Evolutionary conservation across 257 asterid species (phyloP), one percentile per base, ranked within the genome.

Genomic region (Cynanchum wilfordii): DNA sequence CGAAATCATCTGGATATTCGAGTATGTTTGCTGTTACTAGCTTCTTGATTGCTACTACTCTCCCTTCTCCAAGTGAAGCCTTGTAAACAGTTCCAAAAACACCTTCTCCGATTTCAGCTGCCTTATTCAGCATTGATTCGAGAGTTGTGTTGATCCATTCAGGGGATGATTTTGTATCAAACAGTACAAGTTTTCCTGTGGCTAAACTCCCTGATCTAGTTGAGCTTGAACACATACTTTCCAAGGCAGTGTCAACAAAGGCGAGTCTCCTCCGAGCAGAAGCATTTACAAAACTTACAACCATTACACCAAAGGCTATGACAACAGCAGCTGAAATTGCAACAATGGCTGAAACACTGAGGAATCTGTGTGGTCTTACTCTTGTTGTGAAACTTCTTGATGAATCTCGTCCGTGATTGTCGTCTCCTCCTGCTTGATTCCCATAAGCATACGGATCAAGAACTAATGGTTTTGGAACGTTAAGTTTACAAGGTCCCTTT

Each of bases 221-320:
- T 15, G 99, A 91, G 79, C 92, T 91, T 1, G 99, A 87, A 79
- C 93, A 89, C 97, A 87, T 91, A 76, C 99, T 94, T 51, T 94
- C 99, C 79, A 88, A 60, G 4, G 93, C 93, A 2, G 73, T 86
- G 15, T 90, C 95, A 3, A 92, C 80, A 8, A 90, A 88, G 0
- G 88, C 76, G 2, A 88, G 77, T 75, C 83, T 83, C 70, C 89
- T 83, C 70, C 97, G 79, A 13, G 89, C 93, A 9, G 89, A 85
- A n/a, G 90, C 97, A 22, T 92, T 95, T 60, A 92, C 78, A 57
- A 95, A 54, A 70, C 75, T 83, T 70, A 95, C 85, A 54, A 86
- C 70, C 74, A 87, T 68, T n/a, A 95, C 97, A 44, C 99, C 99
- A 15, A 84, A 1, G 5, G 84, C 91, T 27, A 95, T 95, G 65